Base-by-base conservation (phyloP, 495 filamentous ascomycete genomes). In the Aspergillus bertholletiae region DNA sequence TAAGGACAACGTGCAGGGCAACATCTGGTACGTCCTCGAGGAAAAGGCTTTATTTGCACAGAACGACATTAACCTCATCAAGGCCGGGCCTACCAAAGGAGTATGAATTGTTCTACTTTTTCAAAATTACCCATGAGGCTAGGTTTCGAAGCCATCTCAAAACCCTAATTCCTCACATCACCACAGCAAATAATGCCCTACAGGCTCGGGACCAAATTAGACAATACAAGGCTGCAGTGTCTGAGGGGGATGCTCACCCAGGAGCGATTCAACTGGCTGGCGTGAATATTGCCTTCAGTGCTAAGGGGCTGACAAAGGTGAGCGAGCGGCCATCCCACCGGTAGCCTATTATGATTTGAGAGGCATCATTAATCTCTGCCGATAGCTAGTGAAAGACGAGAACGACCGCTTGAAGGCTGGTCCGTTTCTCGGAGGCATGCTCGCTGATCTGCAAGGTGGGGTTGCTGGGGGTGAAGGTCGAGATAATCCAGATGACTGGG, bases 11-110 rank as follows among this genome's bases (percentile, higher is more conserved):
- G 52, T 62, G 17, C 59, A 62, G 41, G 59, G 59, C 15, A 37
- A 46, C 23, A 58, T 62, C 34, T 62, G 59, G 59, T 56, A 51
- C 17, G 44, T 21, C 20, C 27, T 17, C 13, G 30, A 12, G 8
- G 2, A 1, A 32, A 7, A 7, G 13, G 5, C 27, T 9, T 28
- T 5, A 9, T 12, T 32, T 32, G 30, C 30, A n/a, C n/a, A n/a
- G n/a, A n/a, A n/a, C n/a, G 1, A 9, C 13, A 32, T 9, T 32
- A 9, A 32, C 30, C 2, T 12, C 22, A 2, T 3, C 23, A 22
- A 71, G 68, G 37, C 61, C 63, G 13, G 61, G 71, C 44, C 56
- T 74, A 6, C 61, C 68, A 17, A 72, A 69, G 55, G 58, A 68
- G 53, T 52, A 56, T 41, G 58, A 74, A 49, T 49, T 46, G 20